Evolutionary conservation across 352 stramenopile genomes (phyloP).

Genomic region (Globisporangium nagaii): DNA sequence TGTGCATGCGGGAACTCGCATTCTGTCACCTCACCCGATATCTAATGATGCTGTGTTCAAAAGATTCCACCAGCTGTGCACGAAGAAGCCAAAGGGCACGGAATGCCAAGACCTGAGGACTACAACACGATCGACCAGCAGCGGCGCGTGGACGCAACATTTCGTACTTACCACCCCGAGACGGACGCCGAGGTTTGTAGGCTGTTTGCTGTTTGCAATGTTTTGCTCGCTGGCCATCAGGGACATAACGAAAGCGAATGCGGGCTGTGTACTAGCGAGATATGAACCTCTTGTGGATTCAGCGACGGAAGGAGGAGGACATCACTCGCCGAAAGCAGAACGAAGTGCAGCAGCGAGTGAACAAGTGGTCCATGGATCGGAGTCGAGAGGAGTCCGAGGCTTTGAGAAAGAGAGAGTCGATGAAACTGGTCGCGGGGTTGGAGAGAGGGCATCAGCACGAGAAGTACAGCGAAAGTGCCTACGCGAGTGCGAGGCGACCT

Average conservation of each 20-base stretch:
- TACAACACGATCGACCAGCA: conserved; percentile 16
- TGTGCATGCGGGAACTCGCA: too few relatives aligned
- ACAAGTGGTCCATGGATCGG: conserved; percentile 51
- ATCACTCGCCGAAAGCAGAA: conserved; percentile 30
- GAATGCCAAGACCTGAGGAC: conserved; percentile 13
- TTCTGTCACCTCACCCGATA: not conserved
- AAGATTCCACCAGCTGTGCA: conserved; percentile 1
- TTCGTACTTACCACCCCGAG: conserved; percentile 52
- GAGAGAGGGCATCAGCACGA: conserved; percentile 22
- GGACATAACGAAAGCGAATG: not conserved
- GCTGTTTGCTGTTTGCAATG: not conserved
- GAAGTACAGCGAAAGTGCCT: conserved; percentile 1
- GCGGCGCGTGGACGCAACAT: conserved; percentile 39
- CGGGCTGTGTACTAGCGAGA: too few relatives aligned
- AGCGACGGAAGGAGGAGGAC: conserved; percentile 42
- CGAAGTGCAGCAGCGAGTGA: conserved; percentile 43
- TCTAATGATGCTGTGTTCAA: not conserved
- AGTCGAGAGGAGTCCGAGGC: conserved; percentile 70
- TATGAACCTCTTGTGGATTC: conserved; percentile 70
- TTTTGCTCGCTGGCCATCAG: not conserved
- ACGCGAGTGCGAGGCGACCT: not conserved
- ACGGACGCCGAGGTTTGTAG: conserved; percentile 56
- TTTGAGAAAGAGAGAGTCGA: conserved; percentile 56
- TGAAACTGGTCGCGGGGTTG: conserved; percentile 47
- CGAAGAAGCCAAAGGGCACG: not conserved